These are phyloP conservation scores for Phytophthora agathidicida DNA, from an alignment of 352 stramenopile species.

Conservation along the genomic window DNA sequence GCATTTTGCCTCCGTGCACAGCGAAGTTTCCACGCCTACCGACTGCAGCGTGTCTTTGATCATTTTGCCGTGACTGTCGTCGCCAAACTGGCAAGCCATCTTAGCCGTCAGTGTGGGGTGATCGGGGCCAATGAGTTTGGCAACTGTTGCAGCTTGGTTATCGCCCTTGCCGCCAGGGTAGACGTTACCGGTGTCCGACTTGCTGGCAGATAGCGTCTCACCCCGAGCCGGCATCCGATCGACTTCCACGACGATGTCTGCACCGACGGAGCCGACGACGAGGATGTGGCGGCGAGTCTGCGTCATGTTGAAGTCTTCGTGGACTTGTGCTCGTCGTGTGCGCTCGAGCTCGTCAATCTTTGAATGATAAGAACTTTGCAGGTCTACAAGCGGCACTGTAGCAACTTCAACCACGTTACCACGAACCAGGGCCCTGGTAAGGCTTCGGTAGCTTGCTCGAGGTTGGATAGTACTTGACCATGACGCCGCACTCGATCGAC, in stretches of 20 bases:
- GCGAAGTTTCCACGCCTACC: conserved; percentile 39
- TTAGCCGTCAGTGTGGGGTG: conserved; percentile 26
- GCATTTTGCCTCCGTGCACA: conserved; percentile 42
- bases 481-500: too few species aligned
- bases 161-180: conserved; percentile 73
- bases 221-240: conserved; percentile 55
- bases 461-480: not conserved
- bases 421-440: conserved; percentile 10
- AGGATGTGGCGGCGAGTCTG: conserved; percentile 39
- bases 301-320: conserved; percentile 14
- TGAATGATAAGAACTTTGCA: too few species aligned
- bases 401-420: conserved; percentile 2
- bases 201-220: conserved; percentile 57
- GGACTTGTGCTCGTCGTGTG: not conserved
- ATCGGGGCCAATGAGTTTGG: conserved; percentile 35
- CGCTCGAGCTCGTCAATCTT: not conserved
- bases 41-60: conserved; percentile 41
- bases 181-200: conserved; percentile 56
- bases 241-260: conserved; percentile 69
- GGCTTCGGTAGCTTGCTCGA: not conserved
- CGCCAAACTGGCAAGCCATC: conserved; percentile 66
- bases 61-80: conserved; percentile 48
- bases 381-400: too few species aligned
- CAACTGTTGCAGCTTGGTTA: conserved; percentile 66
- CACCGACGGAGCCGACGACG: conserved; percentile 70